Evolutionary conservation across 2,329 filamentous ascomycete genomes (phyloP), one percentile per base, ranked within the genome.

Genomic region (Xylariaceae sp.): DNA sequence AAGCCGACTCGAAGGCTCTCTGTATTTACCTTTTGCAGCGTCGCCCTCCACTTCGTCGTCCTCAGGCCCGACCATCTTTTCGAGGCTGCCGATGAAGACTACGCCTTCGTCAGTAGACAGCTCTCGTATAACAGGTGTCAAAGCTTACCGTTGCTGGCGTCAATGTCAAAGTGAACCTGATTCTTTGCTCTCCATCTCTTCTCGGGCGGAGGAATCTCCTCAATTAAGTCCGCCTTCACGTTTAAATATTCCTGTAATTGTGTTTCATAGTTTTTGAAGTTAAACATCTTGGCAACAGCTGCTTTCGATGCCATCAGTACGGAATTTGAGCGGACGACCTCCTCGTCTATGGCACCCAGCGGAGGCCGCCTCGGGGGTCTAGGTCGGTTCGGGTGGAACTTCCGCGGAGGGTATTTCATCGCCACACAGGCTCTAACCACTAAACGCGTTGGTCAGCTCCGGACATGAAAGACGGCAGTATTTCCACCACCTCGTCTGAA

Each of bases 401-500:
- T 63, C 16, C 53, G 48, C 14, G 58, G 58, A 26, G 58, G 59
- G 9, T 59, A 63, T 50, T 57, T 59, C 58, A 63, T 46, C 1
- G 45, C 61, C 16, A 61, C 49, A 18, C 55, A 59, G 7, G 55
- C 53, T 2, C 58, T 53, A 4, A 63, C 44, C 56, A 63, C 58
- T 63, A 23, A 2, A 40, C 6, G 7, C 2, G 20, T 55, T 48
- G 54, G 48, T 10, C 42, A 40, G 29, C 20, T 19, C 7, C 7
- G n/a, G 16, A 2, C n/a, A n/a, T n/a, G n/a, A 2, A n/a, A 23
- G n/a, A 20, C 1, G 20, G 41, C 18, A n/a, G 44, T 14, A n/a
- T 1, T 40, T 23, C 21, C n/a, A 12, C 2, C 18, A 18, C 6
- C 37, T 6, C 3, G 5, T 41, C n/a, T 52, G n/a, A 10, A 52